Conservation (phyloP, 1,284 basidiomycete genomes). For the Ganoderma multipileum region DNA sequence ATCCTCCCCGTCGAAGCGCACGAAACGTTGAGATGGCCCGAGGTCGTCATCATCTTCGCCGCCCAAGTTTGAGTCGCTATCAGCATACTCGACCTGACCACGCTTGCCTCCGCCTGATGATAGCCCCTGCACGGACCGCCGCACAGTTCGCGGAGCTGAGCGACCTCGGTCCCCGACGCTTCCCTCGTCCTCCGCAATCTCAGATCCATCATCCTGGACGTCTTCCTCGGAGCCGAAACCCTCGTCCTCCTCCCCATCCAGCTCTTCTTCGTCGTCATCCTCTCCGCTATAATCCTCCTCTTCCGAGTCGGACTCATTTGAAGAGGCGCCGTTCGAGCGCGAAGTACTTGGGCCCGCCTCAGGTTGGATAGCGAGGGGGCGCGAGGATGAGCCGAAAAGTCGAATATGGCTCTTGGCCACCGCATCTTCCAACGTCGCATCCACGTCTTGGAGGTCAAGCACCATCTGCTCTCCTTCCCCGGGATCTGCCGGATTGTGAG, state of each 20-base stretch:
- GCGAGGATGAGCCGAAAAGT: constrained; percentile 83
- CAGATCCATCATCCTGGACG: constrained; percentile 37
- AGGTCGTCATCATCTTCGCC: constrained; percentile 51
- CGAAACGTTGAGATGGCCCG: constrained; percentile 31
- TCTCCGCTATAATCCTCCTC: constrained; percentile 42
- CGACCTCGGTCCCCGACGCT: constrained; percentile 51
- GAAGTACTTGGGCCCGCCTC: constrained; percentile 43
- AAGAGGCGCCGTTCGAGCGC: constrained; percentile 30
- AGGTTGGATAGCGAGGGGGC: constrained; percentile 44
- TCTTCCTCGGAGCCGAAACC: constrained; percentile 36
- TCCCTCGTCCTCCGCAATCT: constrained; percentile 32
- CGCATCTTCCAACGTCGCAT: constrained; percentile 83
- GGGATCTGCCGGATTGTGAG: constrained; percentile 38
- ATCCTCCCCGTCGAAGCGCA: constrained; percentile 56
- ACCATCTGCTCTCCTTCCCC: constrained; percentile 99
- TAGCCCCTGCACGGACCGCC: constrained; percentile 46
- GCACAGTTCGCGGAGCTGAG: constrained; percentile 51
- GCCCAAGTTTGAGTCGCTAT: constrained; percentile 82
- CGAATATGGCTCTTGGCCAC: constrained; percentile 85
- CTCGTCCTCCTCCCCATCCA: constrained; percentile 31
- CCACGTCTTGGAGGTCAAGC: constrained; percentile 92
- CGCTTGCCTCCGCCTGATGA: constrained; percentile 45
- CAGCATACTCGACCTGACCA: constrained; percentile 71
- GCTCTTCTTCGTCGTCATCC: constrained; percentile 38
- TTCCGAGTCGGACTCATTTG: constrained; percentile 36